A percentile compares a stretch with the other conserved stretches of the same genome.
These are phyloP conservation scores for Daldinia eschscholtzii DNA, from an alignment of 2,329 filamentous ascomycete species.

Conservation along the genomic window DNA sequence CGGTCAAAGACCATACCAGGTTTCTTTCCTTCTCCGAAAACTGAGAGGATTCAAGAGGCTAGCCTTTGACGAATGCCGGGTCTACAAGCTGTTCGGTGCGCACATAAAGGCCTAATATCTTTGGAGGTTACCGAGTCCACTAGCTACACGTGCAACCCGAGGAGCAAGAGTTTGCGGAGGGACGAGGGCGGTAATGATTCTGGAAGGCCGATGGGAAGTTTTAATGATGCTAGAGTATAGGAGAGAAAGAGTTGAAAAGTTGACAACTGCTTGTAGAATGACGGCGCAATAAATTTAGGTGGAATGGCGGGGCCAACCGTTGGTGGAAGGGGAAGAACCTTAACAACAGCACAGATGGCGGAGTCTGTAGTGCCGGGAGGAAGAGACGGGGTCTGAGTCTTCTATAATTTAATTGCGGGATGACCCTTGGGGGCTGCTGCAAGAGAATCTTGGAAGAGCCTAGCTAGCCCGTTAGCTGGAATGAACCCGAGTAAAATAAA, in stretches of 20 bases:
- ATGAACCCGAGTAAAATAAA: constrained; percentile 41
- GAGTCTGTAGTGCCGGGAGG: constrained; percentile 47
- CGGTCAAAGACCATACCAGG: constrained; percentile 29
- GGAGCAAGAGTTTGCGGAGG: constrained; percentile 7
- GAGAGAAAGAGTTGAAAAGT: constrained; percentile 40
- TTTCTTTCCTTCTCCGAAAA: constrained; percentile 2
- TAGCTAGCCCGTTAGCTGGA: constrained; percentile 46
- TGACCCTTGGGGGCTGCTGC: constrained; percentile 47
- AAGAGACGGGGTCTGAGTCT: constrained; percentile 45
- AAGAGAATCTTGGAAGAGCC: constrained; percentile 44
- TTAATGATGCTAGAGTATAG: constrained; percentile 18
- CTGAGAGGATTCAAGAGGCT: constrained; percentile 12
- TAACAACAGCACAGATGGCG: constrained; percentile 43
- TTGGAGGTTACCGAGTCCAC: constrained; percentile 18
- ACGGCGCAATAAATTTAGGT: constrained; percentile 46
- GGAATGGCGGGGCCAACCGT: constrained; percentile 47
- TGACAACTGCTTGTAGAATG: constrained; percentile 41
- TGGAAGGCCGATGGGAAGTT: constrained; percentile 8
- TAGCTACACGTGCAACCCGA: constrained; percentile 24
- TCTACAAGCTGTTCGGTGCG: constrained; percentile 24
- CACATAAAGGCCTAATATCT: constrained; percentile 19
- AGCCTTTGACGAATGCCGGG: constrained; percentile 16
- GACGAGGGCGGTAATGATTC: constrained; percentile 21
- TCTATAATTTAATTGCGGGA: constrained; percentile 47
- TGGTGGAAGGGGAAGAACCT: constrained; percentile 43